Conservation (phyloP, 805 yeast species). For the Starmerella apicola region DNA sequence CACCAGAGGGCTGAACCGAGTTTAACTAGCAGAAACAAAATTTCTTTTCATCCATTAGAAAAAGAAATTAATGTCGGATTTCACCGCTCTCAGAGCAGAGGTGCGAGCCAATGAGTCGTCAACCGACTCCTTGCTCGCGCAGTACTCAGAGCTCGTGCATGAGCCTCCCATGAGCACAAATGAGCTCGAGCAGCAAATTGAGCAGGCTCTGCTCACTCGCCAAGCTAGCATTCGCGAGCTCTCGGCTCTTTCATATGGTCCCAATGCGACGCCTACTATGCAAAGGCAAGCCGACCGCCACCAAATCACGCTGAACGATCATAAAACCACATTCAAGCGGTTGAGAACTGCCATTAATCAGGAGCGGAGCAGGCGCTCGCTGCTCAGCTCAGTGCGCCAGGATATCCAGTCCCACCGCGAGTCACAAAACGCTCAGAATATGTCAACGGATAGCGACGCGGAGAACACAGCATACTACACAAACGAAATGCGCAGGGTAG, state of each 20-base stretch:
- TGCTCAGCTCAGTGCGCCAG: constrained; percentile 60
- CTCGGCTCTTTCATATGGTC: constrained; percentile 28
- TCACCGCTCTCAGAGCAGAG: constrained; percentile 9
- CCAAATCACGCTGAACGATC: constrained; percentile 61
- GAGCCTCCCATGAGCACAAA: constrained; percentile 41
- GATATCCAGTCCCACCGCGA: constrained; percentile 62
- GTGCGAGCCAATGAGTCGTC: constrained; percentile 49
- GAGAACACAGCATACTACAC: constrained; percentile 41
- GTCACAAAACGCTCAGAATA: constrained; percentile 23
- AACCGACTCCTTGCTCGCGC: constrained; percentile 41
- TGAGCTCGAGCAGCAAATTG: constrained; percentile 35
- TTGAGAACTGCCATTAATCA: constrained; percentile 49
- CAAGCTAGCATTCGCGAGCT: constrained; percentile 22
- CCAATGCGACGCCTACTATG: constrained; percentile 55
- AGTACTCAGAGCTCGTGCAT: constrained; percentile 43
- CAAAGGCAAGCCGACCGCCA: constrained; percentile 74
- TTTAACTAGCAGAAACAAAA: not conserved
- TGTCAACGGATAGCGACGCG: constrained; percentile 4
- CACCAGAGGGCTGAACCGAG: too few relatives aligned
- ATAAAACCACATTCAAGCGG: constrained; percentile 48
- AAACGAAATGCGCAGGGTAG: constrained; percentile 63
- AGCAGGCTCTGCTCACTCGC: constrained; percentile 36
- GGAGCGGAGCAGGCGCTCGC: constrained; percentile 63
- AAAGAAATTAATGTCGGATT: constrained; percentile 9
- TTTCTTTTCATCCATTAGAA: not conserved